A percentile compares a stretch with the other conserved stretches of the same genome.
These are phyloP conservation scores for Alternaria solani DNA, from an alignment of 2,329 filamentous ascomycete genomes.

Conservation along the genomic window DNA sequence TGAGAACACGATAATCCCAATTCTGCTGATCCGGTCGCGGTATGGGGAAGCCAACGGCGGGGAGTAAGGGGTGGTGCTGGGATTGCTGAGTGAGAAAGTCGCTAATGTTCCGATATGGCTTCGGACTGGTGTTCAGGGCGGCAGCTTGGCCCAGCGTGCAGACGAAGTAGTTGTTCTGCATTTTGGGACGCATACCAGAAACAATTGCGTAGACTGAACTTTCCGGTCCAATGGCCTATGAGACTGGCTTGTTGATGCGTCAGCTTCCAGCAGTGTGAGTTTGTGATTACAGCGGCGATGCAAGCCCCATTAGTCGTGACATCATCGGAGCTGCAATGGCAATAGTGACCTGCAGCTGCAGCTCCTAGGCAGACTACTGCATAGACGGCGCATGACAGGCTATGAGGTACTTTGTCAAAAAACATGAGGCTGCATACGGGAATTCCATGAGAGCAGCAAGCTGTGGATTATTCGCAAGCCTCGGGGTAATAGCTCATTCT, in stretches of 20 bases:
- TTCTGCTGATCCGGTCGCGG: conserved; percentile 25
- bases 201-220: neutral
- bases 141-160: conserved; percentile 68
- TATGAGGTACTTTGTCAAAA: neutral
- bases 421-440: neutral
- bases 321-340: conserved; percentile 30
- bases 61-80: conserved; percentile 44
- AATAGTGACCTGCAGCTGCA: conserved; percentile 12
- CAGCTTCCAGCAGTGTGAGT: neutral
- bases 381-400: neutral
- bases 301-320: conserved; percentile 34
- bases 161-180: conserved; percentile 63
- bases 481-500: neutral
- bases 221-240: conserved; percentile 1
- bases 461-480: neutral
- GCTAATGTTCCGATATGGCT: conserved; percentile 57
- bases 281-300: neutral
- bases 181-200: conserved; percentile 9
- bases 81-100: conserved; percentile 62
- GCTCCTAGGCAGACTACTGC: neutral
- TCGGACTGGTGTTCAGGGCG: conserved; percentile 44
- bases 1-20: conserved; percentile 46
- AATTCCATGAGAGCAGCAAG: neutral
- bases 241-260: neutral
- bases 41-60: conserved; percentile 62